Conservation (phyloP, 2,329 filamentous ascomycete species). For the Fusarium palustre region DNA sequence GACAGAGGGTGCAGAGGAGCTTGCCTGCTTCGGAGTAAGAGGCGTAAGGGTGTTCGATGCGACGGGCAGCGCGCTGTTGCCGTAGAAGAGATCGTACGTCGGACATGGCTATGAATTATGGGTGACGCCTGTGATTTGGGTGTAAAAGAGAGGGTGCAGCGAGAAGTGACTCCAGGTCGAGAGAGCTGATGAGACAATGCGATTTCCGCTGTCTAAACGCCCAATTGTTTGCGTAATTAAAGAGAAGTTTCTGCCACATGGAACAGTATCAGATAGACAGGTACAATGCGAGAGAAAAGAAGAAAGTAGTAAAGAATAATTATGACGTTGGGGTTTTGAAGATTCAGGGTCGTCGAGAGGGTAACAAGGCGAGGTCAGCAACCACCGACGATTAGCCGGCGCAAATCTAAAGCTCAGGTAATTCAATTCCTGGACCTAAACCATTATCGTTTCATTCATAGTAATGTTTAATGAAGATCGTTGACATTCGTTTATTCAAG, state of each 20-base stretch:
- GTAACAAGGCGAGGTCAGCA: conserved; percentile 34
- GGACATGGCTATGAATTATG: conserved; percentile 66
- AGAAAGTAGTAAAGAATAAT: conserved; percentile 14
- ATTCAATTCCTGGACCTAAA: not conserved
- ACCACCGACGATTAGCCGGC: conserved; percentile 50
- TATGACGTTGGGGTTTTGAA: conserved; percentile 28
- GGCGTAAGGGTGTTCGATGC: conserved; percentile 76
- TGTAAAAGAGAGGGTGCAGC: conserved; percentile 3
- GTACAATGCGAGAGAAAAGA: conserved; percentile 4
- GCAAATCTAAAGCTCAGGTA: conserved; percentile 28
- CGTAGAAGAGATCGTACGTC: conserved; percentile 84
- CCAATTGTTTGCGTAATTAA: conserved; percentile 1
- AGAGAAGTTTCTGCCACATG: not conserved
- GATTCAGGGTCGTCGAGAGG: conserved; percentile 26
- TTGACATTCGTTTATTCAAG: not conserved
- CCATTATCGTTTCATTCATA: not conserved
- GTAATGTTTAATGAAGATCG: not conserved
- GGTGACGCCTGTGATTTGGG: conserved; percentile 2
- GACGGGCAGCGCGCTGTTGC: conserved; percentile 78
- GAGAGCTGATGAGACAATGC: not conserved
- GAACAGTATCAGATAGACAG: not conserved
- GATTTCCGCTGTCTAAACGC: not conserved
- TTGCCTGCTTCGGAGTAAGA: conserved; percentile 75
- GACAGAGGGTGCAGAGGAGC: conserved; percentile 75
- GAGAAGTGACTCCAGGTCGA: conserved; percentile 22